Percentiles rank a stretch among this genome's conserved stretches.
Evolutionary conservation across 2,329 filamentous ascomycete species (phyloP).

Genomic region (Calonectria honghensis): DNA sequence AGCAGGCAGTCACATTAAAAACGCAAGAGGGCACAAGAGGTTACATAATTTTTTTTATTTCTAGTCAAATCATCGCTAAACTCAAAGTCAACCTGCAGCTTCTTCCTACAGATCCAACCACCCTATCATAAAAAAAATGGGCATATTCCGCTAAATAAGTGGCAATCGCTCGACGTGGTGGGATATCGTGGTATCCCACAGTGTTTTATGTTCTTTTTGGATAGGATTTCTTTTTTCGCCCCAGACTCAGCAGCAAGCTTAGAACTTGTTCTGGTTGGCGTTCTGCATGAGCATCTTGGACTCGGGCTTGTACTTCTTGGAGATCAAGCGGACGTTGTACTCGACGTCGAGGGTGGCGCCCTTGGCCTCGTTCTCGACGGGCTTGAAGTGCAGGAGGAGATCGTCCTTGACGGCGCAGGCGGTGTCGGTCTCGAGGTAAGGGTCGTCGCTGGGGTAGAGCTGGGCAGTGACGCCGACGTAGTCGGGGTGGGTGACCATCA

Average conservation of each 20-base stretch:
- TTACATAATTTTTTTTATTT: conserved; percentile 11
- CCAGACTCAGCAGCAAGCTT: neutral
- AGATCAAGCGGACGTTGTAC: conserved; percentile 66
- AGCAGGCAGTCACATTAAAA: neutral
- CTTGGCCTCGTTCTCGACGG: conserved; percentile 62
- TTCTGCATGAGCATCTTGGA: conserved; percentile 55
- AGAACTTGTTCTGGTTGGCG: conserved; percentile 55
- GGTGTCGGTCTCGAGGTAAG: conserved; percentile 72
- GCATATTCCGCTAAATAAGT: conserved; percentile 25
- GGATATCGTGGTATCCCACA: neutral
- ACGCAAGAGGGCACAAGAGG: neutral
- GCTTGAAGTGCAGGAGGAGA: conserved; percentile 70
- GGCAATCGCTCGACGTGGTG: conserved; percentile 19
- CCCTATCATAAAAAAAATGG: conserved; percentile 13
- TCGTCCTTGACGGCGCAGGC: conserved; percentile 74
- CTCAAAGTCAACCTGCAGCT: conserved; percentile 18
- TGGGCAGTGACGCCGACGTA: conserved; percentile 85
- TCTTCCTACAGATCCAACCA: conserved; percentile 20
- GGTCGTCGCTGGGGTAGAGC: conserved; percentile 82
- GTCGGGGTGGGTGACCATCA: conserved; percentile 75
- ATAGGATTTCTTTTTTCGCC: conserved; percentile 2
- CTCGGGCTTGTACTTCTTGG: conserved; percentile 66
- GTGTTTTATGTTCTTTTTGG: neutral
- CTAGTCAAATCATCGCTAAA: conserved; percentile 25
- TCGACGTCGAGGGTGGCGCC: conserved; percentile 62